These are phyloP conservation scores for Micromonas commoda DNA, from an alignment of 139 green algal species.

Conservation along the genomic window DNA sequence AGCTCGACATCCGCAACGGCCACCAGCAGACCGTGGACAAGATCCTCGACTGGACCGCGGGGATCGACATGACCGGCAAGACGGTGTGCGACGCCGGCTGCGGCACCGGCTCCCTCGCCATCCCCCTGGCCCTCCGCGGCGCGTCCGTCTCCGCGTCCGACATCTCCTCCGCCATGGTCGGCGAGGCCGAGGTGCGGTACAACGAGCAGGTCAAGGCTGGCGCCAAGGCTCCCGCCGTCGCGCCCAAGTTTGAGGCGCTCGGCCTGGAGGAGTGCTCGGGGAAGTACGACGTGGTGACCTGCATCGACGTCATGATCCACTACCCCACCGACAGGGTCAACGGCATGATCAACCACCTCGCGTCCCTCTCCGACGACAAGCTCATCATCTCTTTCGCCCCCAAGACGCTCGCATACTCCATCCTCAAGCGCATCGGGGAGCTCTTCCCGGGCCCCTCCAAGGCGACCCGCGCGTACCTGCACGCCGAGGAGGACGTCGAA, in stretches of 20 bases:
- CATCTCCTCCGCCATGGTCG: conserved; percentile 82
- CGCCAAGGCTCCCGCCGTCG: conserved; percentile 33
- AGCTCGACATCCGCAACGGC: conserved; percentile 88
- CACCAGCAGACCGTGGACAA: conserved; percentile 97
- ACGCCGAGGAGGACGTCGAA: conserved; percentile 91
- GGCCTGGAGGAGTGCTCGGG: conserved; percentile 81
- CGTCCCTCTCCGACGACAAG: conserved; percentile 65
- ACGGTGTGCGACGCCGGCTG: conserved; percentile 86
- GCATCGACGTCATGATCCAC: conserved; percentile 99
- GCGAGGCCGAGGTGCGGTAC: conserved; percentile 53
- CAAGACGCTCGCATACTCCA: conserved; percentile 51
- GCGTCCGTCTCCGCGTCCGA: conserved; percentile 75
- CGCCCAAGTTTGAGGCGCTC: conserved; percentile 79
- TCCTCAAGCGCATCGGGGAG: conserved; percentile 84
- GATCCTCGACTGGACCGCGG: conserved; percentile 41
- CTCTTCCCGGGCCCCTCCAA: conserved; percentile 92
- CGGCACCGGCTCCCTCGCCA: conserved; percentile 67
- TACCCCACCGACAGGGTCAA: conserved; percentile 93
- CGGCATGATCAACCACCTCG: conserved; percentile 89
- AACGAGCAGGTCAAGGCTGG: conserved; percentile 44
- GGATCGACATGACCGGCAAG: conserved; percentile 46
- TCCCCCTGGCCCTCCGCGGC: conserved; percentile 50
- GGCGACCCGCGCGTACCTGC: conserved; percentile 93
- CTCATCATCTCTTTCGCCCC: conserved; percentile 96
- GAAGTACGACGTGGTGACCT: conserved; percentile 87